Evolutionary conservation across 164 flowering plant species (phyloP).

Genomic region (Saururus chinensis): DNA sequence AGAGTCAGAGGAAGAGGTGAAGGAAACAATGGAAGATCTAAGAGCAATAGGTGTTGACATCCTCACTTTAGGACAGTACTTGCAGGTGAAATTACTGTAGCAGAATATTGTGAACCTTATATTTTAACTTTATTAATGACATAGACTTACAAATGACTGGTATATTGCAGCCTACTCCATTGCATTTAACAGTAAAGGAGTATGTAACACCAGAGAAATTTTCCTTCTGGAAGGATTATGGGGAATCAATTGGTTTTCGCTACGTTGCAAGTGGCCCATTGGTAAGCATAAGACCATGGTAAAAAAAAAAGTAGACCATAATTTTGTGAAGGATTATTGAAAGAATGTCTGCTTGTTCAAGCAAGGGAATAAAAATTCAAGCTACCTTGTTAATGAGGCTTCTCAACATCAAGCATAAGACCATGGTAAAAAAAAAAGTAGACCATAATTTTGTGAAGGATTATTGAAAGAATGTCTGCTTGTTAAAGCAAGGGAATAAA

Average conservation of each 20-base stretch:
- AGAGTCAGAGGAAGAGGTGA: constrained; percentile 81
- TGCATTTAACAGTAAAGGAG: constrained; percentile 90
- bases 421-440: too few species aligned
- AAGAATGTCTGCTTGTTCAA: not conserved
- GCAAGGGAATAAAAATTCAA: too few species aligned
- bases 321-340: not conserved
- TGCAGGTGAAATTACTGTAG: constrained; percentile 41
- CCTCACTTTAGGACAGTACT: constrained; percentile 86
- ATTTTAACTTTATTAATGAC: not conserved
- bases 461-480: not conserved
- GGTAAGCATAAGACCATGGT: too few species aligned
- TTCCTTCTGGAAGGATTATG: constrained; percentile 83
- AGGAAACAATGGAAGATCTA: constrained; percentile 74
- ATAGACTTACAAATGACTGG: not conserved
- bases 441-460: not conserved
- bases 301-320: too few species aligned
- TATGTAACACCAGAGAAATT: constrained; percentile 89
- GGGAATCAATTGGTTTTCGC: constrained; percentile 88
- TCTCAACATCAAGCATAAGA: constrained; percentile 15
- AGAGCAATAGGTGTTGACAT: constrained; percentile 85
- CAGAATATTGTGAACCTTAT: not conserved
- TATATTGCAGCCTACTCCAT: constrained; percentile 79
- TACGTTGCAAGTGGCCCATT: constrained; percentile 95
- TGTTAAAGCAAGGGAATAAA: too few species aligned
- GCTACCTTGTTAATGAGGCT: not conserved